Percentiles rank a stretch among this genome's conserved stretches.
Conservation (phyloP, 805 yeast genomes). For the Barnettozyma vustinii region DNA sequence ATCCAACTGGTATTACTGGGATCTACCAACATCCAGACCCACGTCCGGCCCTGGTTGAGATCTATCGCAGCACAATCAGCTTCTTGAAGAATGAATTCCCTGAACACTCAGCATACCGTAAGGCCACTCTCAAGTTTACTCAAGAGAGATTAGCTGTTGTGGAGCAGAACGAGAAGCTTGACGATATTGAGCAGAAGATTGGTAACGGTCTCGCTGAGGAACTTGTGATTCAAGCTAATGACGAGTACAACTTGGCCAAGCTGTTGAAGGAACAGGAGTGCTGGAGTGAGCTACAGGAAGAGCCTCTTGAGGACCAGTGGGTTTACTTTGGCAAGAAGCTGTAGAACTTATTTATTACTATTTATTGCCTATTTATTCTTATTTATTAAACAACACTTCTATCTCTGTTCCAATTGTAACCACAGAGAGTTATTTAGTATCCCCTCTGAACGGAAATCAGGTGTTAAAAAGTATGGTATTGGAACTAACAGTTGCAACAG, state of each 20-base stretch:
- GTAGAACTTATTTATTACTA: background rate
- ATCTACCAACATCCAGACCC: constrained; percentile 78
- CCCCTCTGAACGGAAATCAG: no score
- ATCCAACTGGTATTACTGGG: constrained; percentile 81
- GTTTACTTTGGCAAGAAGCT: constrained; percentile 66
- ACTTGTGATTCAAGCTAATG: constrained; percentile 74
- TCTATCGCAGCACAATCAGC: constrained; percentile 65
- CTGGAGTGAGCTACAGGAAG: constrained; percentile 80
- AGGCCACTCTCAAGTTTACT: constrained; percentile 68
- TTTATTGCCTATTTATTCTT: background rate
- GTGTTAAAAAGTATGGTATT: no score
- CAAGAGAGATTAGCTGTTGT: constrained; percentile 64
- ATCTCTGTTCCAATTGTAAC: background rate
- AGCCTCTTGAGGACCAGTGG: constrained; percentile 82
- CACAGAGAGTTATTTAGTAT: no score
- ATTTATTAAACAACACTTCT: background rate
- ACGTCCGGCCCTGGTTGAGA: constrained; percentile 65
- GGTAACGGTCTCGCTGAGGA: constrained; percentile 86
- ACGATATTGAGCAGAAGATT: constrained; percentile 63
- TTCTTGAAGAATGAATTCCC: constrained; percentile 61
- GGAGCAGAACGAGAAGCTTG: constrained; percentile 52
- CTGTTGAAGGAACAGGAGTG: constrained; percentile 63
- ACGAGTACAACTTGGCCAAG: constrained; percentile 64
- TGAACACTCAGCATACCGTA: constrained; percentile 65
- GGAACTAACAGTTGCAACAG: no score